Evolutionary conservation across 306 rosid genomes (phyloP).

Genomic region (Clitoria ternatea): DNA sequence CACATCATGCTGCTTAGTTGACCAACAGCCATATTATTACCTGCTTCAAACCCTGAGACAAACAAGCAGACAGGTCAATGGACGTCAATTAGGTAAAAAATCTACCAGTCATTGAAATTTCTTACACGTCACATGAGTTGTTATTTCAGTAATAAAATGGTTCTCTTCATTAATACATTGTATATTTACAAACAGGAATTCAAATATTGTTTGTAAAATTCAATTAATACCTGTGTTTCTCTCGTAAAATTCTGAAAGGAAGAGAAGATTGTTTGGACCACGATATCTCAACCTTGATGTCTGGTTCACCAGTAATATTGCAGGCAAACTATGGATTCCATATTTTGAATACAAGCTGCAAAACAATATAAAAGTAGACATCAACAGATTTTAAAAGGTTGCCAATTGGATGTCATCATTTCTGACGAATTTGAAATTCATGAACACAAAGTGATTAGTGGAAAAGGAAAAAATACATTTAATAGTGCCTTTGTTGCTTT

Average conservation of each 20-base stretch:
- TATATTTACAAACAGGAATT: not conserved
- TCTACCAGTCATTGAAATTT: not conserved
- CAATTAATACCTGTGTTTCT: slow-evolving; percentile 63
- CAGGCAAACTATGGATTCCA: slow-evolving; percentile 74
- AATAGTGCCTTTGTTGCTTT: too few relatives aligned
- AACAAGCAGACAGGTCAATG: slow-evolving; percentile 10
- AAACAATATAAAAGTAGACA: not conserved
- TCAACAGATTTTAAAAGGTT: not conserved
- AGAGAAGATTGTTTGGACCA: slow-evolving; percentile 50
- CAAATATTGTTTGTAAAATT: slow-evolving; percentile 27
- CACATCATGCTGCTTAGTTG: slow-evolving; percentile 19
- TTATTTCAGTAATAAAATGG: not conserved
- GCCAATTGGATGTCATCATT: not conserved
- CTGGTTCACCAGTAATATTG: slow-evolving; percentile 67
- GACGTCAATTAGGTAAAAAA: not conserved
- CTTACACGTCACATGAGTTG: not conserved
- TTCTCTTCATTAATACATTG: not conserved
- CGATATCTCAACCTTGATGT: slow-evolving; percentile 51
- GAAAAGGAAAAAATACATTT: not conserved
- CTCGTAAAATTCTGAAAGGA: slow-evolving; percentile 54
- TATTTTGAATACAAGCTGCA: slow-evolving; percentile 71
- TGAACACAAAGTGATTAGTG: not conserved
- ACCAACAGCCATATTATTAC: slow-evolving; percentile 28
- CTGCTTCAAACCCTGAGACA: slow-evolving; percentile 52
- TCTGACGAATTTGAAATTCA: not conserved